Conservation (phyloP, 345 rosid genomes). For the Lepidium didymum region DNA sequence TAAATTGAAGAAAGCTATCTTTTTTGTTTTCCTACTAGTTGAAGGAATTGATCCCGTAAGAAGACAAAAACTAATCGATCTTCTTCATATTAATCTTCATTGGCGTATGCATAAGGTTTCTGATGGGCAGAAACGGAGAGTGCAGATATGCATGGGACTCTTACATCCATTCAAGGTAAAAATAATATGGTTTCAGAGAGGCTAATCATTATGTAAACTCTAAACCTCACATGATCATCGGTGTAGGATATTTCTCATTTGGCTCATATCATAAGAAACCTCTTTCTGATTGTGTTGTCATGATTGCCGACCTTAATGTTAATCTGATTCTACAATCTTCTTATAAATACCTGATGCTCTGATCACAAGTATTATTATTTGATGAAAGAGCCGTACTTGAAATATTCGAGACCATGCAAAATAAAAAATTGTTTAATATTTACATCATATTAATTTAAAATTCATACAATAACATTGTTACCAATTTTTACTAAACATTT, state of each 20-base stretch:
- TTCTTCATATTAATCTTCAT: constrained; percentile 80
- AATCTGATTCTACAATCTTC: not conserved
- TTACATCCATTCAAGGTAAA: constrained; percentile 81
- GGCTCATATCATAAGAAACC: not conserved
- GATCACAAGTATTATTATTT: constrained; percentile 63
- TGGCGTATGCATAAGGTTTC: constrained; percentile 99
- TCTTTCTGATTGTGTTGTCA: not conserved
- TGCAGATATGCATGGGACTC: constrained; percentile 97
- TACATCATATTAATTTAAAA: too few species aligned
- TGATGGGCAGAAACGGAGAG: constrained; percentile 94
- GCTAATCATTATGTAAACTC: not conserved
- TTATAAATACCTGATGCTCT: not conserved
- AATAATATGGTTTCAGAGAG: not conserved
- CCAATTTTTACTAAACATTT: too few species aligned
- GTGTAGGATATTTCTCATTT: not conserved
- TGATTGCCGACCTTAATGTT: not conserved
- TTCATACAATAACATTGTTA: too few species aligned
- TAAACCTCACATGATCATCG: constrained; percentile 1
- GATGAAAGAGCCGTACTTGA: too few species aligned
- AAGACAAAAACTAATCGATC: constrained; percentile 78
- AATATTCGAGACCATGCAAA: too few species aligned
- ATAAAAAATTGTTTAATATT: too few species aligned
- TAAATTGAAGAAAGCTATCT: not conserved
- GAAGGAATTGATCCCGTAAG: constrained; percentile 81
- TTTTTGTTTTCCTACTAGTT: constrained; percentile 35